Conservation (phyloP, 139 green algal genomes). For the Chlamydomonas incerta region DNA sequence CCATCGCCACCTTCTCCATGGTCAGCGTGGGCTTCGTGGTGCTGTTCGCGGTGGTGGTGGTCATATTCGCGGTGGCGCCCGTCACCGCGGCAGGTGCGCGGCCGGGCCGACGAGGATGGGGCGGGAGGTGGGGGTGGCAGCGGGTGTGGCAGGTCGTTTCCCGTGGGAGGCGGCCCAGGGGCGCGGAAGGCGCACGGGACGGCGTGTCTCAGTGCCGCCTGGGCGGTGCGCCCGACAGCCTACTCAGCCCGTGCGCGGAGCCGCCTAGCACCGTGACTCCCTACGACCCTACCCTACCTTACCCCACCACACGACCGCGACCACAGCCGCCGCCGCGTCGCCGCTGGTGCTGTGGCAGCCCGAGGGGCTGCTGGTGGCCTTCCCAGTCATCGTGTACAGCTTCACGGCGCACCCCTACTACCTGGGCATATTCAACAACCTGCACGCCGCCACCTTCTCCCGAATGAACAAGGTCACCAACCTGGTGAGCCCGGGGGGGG, state of each 20-base stretch:
- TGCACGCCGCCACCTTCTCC: conserved; percentile 54
- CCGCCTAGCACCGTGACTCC: too few species aligned
- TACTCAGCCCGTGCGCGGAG: too few species aligned
- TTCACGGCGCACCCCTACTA: conserved; percentile 88
- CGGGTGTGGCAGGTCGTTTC: too few species aligned
- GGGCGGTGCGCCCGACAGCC: too few species aligned
- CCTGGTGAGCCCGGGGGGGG: conserved; percentile 49
- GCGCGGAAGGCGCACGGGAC: too few species aligned
- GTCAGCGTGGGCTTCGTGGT: conserved; percentile 76
- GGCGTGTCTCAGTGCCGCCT: too few species aligned
- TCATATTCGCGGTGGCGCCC: conserved; percentile 43
- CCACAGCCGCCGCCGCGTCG: neutral
- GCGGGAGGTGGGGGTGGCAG: too few species aligned
- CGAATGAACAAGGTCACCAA: conserved; percentile 70
- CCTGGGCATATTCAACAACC: conserved; percentile 71
- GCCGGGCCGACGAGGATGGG: too few species aligned
- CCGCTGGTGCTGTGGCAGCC: conserved; percentile 46
- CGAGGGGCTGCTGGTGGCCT: conserved; percentile 78
- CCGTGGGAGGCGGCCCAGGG: too few species aligned
- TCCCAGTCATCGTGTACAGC: conserved; percentile 84
- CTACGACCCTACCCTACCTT: too few species aligned
- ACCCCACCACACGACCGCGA: neutral
- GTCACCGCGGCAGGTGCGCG: neutral
- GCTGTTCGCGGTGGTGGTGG: conserved; percentile 73
- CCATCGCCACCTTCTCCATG: conserved; percentile 75